phyloP scores from a whole-genome alignment of 2,329 filamentous ascomycete genomes.

The Cordyceps fumosorosea region DNA sequence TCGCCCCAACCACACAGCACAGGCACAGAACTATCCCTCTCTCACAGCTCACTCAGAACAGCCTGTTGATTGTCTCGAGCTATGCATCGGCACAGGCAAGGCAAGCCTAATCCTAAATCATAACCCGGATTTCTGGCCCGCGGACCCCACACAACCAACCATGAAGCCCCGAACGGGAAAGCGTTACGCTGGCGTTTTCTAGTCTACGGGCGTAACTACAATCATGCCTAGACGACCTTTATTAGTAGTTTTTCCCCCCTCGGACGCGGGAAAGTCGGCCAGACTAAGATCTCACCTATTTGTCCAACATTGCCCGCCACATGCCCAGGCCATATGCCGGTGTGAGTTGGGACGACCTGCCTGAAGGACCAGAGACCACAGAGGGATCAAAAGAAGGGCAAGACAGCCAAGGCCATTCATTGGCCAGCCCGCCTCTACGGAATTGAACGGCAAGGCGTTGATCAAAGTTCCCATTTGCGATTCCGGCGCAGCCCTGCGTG shows the following conservation, averaged over 20 bases:
- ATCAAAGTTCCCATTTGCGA: slow-evolving; percentile 3
- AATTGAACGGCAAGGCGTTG: slow-evolving; percentile 11
- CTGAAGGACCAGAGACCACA: neutral
- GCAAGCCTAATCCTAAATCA: neutral
- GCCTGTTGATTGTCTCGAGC: neutral
- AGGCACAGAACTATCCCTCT: neutral
- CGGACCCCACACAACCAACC: neutral
- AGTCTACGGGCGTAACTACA: neutral
- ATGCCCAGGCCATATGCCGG: neutral
- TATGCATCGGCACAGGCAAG: neutral
- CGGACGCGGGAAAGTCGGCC: slow-evolving; percentile 1
- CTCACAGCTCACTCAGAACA: no score
- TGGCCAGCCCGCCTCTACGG: neutral
- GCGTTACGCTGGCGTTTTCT: slow-evolving; percentile 1
- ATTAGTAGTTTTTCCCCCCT: neutral
- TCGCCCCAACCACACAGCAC: neutral
- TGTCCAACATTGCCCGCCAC: neutral
- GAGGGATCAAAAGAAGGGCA: neutral
- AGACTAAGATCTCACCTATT: slow-evolving; percentile 8
- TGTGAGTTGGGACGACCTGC: neutral
- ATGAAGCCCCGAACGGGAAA: slow-evolving; percentile 1
- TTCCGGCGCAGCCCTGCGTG: neutral
- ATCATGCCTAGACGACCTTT: neutral
- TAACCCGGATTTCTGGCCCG: neutral
- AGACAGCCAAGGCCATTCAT: neutral